A percentile compares a stretch with the other conserved stretches of the same genome.
Conservation (phyloP, 176 grass and related monocot species). For the Triticum timopheevii region DNA sequence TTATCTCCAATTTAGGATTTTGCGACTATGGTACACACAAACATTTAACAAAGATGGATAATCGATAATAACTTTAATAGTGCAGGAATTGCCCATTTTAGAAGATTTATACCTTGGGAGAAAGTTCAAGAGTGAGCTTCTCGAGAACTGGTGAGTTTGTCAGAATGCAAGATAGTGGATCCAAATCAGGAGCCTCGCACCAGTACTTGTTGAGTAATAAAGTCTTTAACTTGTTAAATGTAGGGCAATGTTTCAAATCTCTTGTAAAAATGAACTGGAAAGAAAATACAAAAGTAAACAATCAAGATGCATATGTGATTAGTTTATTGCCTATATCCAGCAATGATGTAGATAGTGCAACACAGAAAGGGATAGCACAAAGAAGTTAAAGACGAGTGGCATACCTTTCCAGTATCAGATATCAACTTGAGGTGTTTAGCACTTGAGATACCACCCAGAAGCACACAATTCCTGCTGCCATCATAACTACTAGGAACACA, state of each 20-base stretch:
- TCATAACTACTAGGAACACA: neutral
- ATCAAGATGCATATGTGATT: neutral
- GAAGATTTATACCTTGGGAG: neutral
- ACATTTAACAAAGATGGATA: neutral
- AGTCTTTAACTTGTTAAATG: constrained; percentile 5
- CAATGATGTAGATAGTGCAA: neutral
- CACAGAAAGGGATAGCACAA: neutral
- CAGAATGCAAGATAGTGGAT: too few relatives aligned
- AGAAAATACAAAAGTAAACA: neutral
- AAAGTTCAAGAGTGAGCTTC: too few relatives aligned
- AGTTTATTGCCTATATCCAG: neutral
- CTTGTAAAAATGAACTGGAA: constrained; percentile 11
- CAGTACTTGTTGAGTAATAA: neutral
- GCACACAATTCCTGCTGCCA: neutral
- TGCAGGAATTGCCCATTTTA: neutral
- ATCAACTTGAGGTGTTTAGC: neutral
- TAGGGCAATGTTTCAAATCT: constrained; percentile 17
- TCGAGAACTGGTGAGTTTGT: too few relatives aligned
- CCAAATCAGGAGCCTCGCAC: neutral
- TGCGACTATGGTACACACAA: neutral
- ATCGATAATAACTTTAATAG: neutral
- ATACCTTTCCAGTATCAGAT: neutral
- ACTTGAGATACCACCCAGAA: constrained; percentile 8
- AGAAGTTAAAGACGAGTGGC: neutral
- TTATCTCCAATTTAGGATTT: neutral